Conservation (phyloP, 2,329 filamentous ascomycete species). For the Huntiella omanensis region DNA sequence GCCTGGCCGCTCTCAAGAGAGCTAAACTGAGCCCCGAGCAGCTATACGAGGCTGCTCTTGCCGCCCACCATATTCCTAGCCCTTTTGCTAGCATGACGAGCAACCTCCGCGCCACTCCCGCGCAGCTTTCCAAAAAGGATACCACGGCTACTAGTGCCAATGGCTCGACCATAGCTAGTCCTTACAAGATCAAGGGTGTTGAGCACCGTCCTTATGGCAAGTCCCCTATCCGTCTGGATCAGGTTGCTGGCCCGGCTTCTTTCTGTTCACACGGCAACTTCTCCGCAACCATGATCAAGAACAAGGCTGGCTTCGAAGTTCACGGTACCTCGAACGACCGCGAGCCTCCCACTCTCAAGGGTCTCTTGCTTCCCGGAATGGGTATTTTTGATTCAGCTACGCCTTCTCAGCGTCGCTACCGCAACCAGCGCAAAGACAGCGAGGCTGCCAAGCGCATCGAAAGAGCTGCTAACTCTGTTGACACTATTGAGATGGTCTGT, state of each 20-base stretch:
- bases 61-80: too few species aligned
- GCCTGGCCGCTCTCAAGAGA: too few species aligned
- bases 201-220: conserved; percentile 7
- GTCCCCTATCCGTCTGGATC: background rate
- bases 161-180: too few species aligned
- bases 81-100: too few species aligned
- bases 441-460: conserved; percentile 51
- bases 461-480: conserved; percentile 41
- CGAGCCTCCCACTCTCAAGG: conserved; percentile 35
- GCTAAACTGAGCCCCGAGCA: too few species aligned
- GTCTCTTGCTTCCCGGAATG: conserved; percentile 61
- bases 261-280: conserved; percentile 5
- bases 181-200: background rate
- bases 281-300: conserved; percentile 10
- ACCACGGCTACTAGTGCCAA: too few species aligned
- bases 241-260: background rate
- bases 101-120: too few species aligned
- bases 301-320: conserved; percentile 4
- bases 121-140: too few species aligned
- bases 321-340: conserved; percentile 4
- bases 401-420: conserved; percentile 49
- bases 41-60: too few species aligned
- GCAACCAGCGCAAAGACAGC: conserved; percentile 62
- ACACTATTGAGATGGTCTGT: conserved; percentile 47
- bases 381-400: conserved; percentile 65